These are phyloP conservation scores for Aquilaria agallochum DNA, from an alignment of 441 rosid genomes.

Conservation along the genomic window DNA sequence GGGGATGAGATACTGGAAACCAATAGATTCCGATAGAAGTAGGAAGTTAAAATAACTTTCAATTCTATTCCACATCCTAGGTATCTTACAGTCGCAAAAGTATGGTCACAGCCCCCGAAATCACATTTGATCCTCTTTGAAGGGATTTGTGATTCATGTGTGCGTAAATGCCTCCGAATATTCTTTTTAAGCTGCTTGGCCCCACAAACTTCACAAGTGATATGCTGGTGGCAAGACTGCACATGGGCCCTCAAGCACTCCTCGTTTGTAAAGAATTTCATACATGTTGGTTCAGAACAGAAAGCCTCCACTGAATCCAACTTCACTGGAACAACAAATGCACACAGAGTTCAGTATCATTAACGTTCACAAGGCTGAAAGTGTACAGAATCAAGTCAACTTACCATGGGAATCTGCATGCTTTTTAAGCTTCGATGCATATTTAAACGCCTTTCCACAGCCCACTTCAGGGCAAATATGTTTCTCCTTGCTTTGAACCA, in stretches of 20 bases:
- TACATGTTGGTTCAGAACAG: conserved; percentile 63
- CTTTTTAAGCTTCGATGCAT: conserved; percentile 48
- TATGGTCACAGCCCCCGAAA: conserved; percentile 42
- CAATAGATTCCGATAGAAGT: no score
- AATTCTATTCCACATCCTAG: not conserved
- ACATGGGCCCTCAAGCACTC: conserved; percentile 68
- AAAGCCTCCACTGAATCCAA: conserved; percentile 63
- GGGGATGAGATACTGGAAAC: not conserved
- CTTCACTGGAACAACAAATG: conserved; percentile 42
- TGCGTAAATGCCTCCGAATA: conserved; percentile 61
- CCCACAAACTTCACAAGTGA: conserved; percentile 63
- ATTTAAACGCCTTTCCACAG: conserved; percentile 74
- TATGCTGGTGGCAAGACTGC: conserved; percentile 47
- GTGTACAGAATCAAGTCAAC: conserved; percentile 3
- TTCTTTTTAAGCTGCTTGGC: conserved; percentile 63
- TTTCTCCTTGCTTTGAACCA: conserved; percentile 21
- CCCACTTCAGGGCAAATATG: conserved; percentile 59
- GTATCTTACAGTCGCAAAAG: conserved; percentile 60
- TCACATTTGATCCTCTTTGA: conserved; percentile 47
- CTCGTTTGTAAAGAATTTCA: conserved; percentile 67
- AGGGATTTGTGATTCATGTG: conserved; percentile 43
- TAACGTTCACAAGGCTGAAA: no score
- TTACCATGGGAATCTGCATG: conserved; percentile 76
- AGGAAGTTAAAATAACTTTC: no score
- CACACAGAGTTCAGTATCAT: not conserved